Evolutionary conservation across 1,284 basidiomycete genomes (phyloP).

Genomic region (Vanrija sp.): DNA sequence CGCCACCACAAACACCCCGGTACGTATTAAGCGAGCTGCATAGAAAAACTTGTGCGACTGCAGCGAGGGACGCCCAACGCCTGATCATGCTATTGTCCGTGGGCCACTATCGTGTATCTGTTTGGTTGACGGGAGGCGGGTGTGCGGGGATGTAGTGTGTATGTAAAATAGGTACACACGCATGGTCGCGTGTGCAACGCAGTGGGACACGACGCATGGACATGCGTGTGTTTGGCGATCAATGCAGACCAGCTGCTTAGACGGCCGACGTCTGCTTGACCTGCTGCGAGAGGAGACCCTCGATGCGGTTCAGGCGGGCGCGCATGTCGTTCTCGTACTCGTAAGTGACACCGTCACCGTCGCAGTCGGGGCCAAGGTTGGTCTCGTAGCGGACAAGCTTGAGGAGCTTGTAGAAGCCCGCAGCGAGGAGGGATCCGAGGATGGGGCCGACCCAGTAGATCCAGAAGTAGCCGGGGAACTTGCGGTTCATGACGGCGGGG

Average conservation of each 20-base stretch:
- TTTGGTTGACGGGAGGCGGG: background rate
- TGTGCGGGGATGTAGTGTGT: background rate
- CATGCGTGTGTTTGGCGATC: background rate
- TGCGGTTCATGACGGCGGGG: slow-evolving; percentile 40
- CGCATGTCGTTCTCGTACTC: slow-evolving; percentile 9
- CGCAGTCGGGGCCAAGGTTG: slow-evolving; percentile 28
- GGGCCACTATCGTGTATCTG: background rate
- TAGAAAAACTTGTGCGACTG: too few relatives aligned
- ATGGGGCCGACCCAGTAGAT: slow-evolving; percentile 49
- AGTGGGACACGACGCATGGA: too few relatives aligned
- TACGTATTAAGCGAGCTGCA: too few relatives aligned
- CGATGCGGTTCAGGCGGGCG: slow-evolving; percentile 22
- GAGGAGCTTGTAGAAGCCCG: slow-evolving; percentile 47
- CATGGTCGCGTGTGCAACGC: too few relatives aligned
- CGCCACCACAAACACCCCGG: too few relatives aligned
- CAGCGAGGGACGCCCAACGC: too few relatives aligned
- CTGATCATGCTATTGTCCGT: too few relatives aligned
- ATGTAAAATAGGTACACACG: too few relatives aligned
- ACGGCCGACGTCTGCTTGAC: background rate
- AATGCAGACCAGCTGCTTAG: background rate
- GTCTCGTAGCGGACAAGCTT: slow-evolving; percentile 26
- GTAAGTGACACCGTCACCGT: slow-evolving; percentile 15
- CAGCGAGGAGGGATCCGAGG: slow-evolving; percentile 41
- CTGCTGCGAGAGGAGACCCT: slow-evolving; percentile 12
- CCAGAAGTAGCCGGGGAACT: slow-evolving; percentile 44